phyloP scores from a whole-genome alignment of 1,284 basidiomycete species.

The Microbotryomycetes sp. region DNA sequence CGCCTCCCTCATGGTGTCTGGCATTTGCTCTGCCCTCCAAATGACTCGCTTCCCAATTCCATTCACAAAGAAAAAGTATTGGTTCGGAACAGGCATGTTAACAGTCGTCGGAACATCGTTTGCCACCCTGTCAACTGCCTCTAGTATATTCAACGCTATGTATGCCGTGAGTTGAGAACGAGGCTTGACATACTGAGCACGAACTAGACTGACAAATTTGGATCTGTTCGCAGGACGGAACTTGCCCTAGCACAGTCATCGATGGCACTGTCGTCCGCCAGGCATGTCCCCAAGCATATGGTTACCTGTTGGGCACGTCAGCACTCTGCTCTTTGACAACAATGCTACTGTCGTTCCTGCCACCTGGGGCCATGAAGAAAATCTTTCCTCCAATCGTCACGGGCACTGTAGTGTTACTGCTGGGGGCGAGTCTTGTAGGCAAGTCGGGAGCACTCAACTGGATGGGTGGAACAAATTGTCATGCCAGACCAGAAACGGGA shows the following conservation, averaged over 20 bases:
- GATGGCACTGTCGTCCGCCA: slow-evolving; percentile 58
- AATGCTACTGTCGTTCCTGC: slow-evolving; percentile 66
- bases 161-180: too few relatives aligned
- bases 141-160: slow-evolving; percentile 47
- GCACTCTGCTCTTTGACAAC: slow-evolving; percentile 73
- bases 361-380: slow-evolving; percentile 53
- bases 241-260: slow-evolving; percentile 57
- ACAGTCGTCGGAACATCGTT: slow-evolving; percentile 82
- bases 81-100: slow-evolving; percentile 68
- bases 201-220: too few relatives aligned
- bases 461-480: slow-evolving; percentile 60
- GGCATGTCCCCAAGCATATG: slow-evolving; percentile 61
- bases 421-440: slow-evolving; percentile 64
- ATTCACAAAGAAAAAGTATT: slow-evolving; percentile 50
- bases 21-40: slow-evolving; percentile 48
- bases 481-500: slow-evolving; percentile 54
- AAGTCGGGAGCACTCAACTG: slow-evolving; percentile 68
- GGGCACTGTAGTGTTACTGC: slow-evolving; percentile 58
- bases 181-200: too few relatives aligned
- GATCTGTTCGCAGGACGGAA: slow-evolving; percentile 51
- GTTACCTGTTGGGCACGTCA: slow-evolving; percentile 64
- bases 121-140: slow-evolving; percentile 67
- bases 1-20: slow-evolving; percentile 67
- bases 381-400: slow-evolving; percentile 78
- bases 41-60: slow-evolving; percentile 41